Evolutionary conservation across 306 rosid species (phyloP), one percentile per base, ranked within the genome.

Genomic region (Cucumis melo): DNA sequence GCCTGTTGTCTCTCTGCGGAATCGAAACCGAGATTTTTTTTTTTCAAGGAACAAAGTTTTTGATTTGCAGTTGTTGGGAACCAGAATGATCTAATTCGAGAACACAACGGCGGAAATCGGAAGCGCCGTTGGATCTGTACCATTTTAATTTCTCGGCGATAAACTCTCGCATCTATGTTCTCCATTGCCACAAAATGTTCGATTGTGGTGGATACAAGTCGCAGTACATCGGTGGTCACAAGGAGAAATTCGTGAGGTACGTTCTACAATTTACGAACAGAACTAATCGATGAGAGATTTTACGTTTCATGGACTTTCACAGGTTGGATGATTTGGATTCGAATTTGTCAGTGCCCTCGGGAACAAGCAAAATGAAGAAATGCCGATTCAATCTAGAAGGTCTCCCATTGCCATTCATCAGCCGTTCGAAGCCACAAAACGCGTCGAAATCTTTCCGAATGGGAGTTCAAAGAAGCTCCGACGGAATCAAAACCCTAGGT

Each of bases 401-500:
- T 11, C 34, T 84, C 14, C 76, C 76, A 12, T 8, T 74, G 12
- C 86, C 86, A 6, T 39, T 87, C 57, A 80, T 80, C 1, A 80
- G 85, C 14, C 88, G 87, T 4, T 56, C 77, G 27, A 85, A 34
- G 67, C 57, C 58, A 3, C 88, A 76, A 62, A 86, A 78, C 5
- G 14, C 90, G 6, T 85, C 97, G 7, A 82, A 73, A 81, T 89
- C 98, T 3, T 84, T 90, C 27, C 81, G 78, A 55, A 53, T 62
- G 12, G 72, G 72, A 42, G 71, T 76, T 16, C 39, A 60, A 78
- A 87, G 4, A 65, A 88, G 96, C 78, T 91, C 97, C 80, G 91
- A 87, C 78, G 97, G 98, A 83, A 80, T 94, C 27, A 83, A 0
- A 19, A 89, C 89, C 72, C 65, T 94, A 79, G 97, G 98, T 24